These are phyloP conservation scores for Ceratobasidium sp. DNA, from an alignment of 1,284 basidiomycete species.

Conservation along the genomic window DNA sequence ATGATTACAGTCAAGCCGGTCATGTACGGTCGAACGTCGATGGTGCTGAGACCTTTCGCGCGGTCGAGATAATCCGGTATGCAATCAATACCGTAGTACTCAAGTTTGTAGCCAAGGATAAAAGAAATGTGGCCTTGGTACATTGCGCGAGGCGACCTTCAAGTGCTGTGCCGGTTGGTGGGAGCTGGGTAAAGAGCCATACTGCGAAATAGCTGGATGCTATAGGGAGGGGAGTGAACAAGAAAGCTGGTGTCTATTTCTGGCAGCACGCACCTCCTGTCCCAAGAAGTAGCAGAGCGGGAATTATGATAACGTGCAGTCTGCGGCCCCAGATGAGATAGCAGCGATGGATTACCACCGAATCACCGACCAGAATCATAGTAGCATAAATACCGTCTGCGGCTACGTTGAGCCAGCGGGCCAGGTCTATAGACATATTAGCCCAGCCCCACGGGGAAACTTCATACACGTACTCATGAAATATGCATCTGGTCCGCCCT, in stretches of 20 bases:
- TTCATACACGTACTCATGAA: neutral
- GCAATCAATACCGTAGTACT: constrained; percentile 19
- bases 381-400: constrained; percentile 4
- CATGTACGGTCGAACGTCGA: constrained; percentile 27
- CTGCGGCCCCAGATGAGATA: constrained; percentile 32
- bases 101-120: constrained; percentile 21
- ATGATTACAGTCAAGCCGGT: constrained; percentile 6
- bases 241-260: neutral
- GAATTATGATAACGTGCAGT: constrained; percentile 5
- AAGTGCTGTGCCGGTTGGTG: neutral
- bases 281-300: constrained; percentile 5
- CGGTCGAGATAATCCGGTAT: constrained; percentile 28
- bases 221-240: neutral
- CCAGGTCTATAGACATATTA: constrained; percentile 4
- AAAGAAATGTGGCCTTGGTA: neutral
- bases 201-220: constrained; percentile 11
- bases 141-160: constrained; percentile 1
- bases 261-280: constrained; percentile 11
- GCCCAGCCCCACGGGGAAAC: neutral
- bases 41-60: constrained; percentile 8
- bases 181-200: constrained; percentile 4
- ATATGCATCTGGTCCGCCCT: constrained; percentile 12
- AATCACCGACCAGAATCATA: constrained; percentile 18
- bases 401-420: constrained; percentile 8
- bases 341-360: constrained; percentile 30